phyloP scores from a whole-genome alignment of 2,329 filamentous ascomycete species.

The Albifimbria verrucaria region DNA sequence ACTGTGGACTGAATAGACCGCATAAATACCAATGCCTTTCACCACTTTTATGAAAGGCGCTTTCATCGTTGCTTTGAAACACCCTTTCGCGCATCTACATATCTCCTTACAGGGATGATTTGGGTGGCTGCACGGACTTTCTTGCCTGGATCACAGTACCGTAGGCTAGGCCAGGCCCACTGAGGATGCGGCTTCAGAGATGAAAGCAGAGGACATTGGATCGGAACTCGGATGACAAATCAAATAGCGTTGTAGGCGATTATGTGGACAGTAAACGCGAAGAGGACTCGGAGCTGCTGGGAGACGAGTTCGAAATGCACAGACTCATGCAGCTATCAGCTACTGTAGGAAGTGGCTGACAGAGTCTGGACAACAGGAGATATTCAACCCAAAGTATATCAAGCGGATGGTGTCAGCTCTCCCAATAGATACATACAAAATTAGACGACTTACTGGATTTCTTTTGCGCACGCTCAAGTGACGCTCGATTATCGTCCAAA shows the following conservation, averaged over 20 bases:
- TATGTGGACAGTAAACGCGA: not conserved
- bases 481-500: constrained; percentile 1
- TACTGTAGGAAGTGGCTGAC: constrained; percentile 4
- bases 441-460: not conserved
- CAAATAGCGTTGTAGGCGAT: not conserved
- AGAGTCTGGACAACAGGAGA: not conserved
- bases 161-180: too few relatives aligned
- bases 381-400: not conserved
- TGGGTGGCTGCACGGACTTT: too few relatives aligned
- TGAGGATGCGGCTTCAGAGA: not conserved
- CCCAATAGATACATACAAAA: constrained; percentile 11
- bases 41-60: too few relatives aligned
- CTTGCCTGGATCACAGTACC: too few relatives aligned
- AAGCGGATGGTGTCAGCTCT: constrained; percentile 4
- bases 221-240: not conserved
- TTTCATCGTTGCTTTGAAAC: too few relatives aligned
- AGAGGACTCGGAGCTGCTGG: not conserved
- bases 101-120: too few relatives aligned
- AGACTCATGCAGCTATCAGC: constrained; percentile 9
- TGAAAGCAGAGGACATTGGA: not conserved
- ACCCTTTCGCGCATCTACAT: too few relatives aligned
- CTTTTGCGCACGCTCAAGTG: not conserved
- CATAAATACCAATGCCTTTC: too few relatives aligned
- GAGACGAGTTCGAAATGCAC: constrained; percentile 10
- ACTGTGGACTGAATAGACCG: too few relatives aligned